Conservation (phyloP, 2,329 filamentous ascomycete species). For the Colletotrichum musae region DNA sequence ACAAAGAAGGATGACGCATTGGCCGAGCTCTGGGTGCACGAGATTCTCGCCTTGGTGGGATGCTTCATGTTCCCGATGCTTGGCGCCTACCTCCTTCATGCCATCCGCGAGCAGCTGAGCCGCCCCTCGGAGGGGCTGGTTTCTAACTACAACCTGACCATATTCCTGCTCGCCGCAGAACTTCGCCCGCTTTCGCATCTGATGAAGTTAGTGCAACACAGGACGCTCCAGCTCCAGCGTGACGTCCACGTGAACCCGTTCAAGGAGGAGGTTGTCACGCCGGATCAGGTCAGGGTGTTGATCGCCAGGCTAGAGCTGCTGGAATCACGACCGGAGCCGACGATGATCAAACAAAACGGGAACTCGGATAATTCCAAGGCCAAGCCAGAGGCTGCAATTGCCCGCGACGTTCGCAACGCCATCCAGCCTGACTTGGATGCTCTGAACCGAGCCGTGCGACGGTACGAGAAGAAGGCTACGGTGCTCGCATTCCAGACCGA, state of each 20-base stretch:
- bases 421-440: slow-evolving; percentile 89
- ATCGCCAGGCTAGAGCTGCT: slow-evolving; percentile 77
- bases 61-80: slow-evolving; percentile 86
- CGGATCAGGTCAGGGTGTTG: slow-evolving; percentile 68
- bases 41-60: slow-evolving; percentile 79
- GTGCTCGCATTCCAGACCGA: slow-evolving; percentile 84
- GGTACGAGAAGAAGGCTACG: slow-evolving; percentile 91
- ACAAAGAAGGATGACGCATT: slow-evolving; percentile 58
- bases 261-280: slow-evolving; percentile 47
- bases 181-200: slow-evolving; percentile 86
- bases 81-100: slow-evolving; percentile 87
- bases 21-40: slow-evolving; percentile 80
- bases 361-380: slow-evolving; percentile 51
- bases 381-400: slow-evolving; percentile 60
- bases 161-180: slow-evolving; percentile 91
- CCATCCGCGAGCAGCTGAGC: slow-evolving; percentile 84
- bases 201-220: slow-evolving; percentile 82
- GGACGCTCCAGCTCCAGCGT: slow-evolving; percentile 86
- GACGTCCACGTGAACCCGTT: slow-evolving; percentile 72
- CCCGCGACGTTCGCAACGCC: slow-evolving; percentile 73
- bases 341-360: slow-evolving; percentile 48
- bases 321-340: slow-evolving; percentile 67
- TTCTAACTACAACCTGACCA: slow-evolving; percentile 92
- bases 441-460: slow-evolving; percentile 87
- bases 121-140: slow-evolving; percentile 88